Evolutionary conservation across 1,139 yeast species (phyloP).

Genomic region (Insectozyma bohioensis): DNA sequence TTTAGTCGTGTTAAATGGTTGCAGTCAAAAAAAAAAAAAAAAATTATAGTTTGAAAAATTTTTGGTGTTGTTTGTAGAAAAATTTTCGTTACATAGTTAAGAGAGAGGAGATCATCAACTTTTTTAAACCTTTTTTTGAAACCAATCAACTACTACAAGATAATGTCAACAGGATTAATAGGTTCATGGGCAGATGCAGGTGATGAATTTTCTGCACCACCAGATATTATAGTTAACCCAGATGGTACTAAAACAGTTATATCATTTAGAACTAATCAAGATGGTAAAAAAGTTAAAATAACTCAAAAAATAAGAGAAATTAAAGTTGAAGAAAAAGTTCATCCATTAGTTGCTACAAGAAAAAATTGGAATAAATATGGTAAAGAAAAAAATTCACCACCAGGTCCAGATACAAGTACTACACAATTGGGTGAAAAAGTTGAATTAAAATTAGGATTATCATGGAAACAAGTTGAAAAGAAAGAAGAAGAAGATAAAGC

Average conservation of each 20-base stretch:
- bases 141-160: too few relatives aligned
- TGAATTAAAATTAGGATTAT: conserved; percentile 62
- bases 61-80: too few relatives aligned
- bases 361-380: conserved; percentile 83
- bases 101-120: too few relatives aligned
- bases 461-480: conserved; percentile 69
- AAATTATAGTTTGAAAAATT: too few relatives aligned
- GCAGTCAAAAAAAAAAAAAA: too few relatives aligned
- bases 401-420: conserved; percentile 86
- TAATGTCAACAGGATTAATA: conserved; percentile 42
- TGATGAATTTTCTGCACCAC: conserved; percentile 65
- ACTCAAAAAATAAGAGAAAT: conserved; percentile 83
- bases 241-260: conserved; percentile 92
- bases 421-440: conserved; percentile 91
- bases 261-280: conserved; percentile 70
- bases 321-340: conserved; percentile 77
- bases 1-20: too few relatives aligned
- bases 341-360: conserved; percentile 71
- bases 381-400: conserved; percentile 67
- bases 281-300: conserved; percentile 82
- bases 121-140: too few relatives aligned
- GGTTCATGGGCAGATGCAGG: conserved; percentile 70
- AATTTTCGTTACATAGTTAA: too few relatives aligned
- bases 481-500: conserved; percentile 59
- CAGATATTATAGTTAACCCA: conserved; percentile 70